Percentiles rank a stretch among this genome's conserved stretches.
These are phyloP conservation scores for Exophiala viscosa DNA, from an alignment of 2,329 filamentous ascomycete species.

Conservation along the genomic window DNA sequence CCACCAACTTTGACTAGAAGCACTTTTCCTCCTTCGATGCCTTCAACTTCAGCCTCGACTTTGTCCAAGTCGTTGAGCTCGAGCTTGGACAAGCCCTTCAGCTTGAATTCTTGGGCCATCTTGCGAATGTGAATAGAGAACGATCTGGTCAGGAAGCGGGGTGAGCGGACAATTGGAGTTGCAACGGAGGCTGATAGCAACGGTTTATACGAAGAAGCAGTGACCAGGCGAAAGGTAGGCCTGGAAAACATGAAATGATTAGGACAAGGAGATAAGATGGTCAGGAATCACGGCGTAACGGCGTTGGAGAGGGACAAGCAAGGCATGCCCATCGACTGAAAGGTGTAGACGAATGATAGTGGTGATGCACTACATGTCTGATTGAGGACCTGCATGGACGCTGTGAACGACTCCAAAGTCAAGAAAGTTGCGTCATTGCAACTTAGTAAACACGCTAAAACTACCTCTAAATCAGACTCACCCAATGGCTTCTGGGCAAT, in stretches of 20 bases:
- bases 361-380: too few species aligned
- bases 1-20: constrained; percentile 75
- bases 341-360: not conserved
- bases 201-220: constrained; percentile 10
- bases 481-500: not conserved
- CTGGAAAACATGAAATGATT: constrained; percentile 11
- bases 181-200: not conserved
- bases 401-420: too few species aligned
- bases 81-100: constrained; percentile 55
- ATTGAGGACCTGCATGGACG: too few species aligned
- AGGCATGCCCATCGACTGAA: not conserved
- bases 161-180: not conserved
- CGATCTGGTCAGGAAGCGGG: constrained; percentile 5
- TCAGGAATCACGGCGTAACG: not conserved
- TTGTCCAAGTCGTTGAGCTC: constrained; percentile 77
- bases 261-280: not conserved
- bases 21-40: constrained; percentile 79
- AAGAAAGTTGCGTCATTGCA: not conserved
- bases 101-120: constrained; percentile 29
- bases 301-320: not conserved
- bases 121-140: constrained; percentile 9
- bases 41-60: constrained; percentile 85
- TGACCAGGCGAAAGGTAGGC: constrained; percentile 1
- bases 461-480: not conserved
- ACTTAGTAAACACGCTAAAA: not conserved